Evolutionary conservation across 768 basidiomycete genomes (phyloP), one percentile per base, ranked within the genome.

Genomic region (Pulveroboletus sp.): DNA sequence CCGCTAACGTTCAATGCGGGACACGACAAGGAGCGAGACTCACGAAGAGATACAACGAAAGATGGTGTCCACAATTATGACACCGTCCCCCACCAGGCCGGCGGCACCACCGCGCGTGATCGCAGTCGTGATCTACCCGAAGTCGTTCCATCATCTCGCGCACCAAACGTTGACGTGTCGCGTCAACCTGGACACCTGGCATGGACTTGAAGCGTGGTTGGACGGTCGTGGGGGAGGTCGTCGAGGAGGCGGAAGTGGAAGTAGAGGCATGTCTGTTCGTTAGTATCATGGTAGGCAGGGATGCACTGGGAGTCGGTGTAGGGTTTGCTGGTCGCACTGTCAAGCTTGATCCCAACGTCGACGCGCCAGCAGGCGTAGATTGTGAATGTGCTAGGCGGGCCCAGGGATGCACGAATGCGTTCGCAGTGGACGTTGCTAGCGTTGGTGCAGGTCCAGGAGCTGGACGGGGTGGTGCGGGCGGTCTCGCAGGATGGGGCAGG

Each of bases 81-180:
- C 82, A 83, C 10, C 23, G 42, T 5, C 74, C 77, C 0, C 69
- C 71, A 0, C 79, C 80, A 2, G 60, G 2, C 0, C 72, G 67
- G 32, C 73, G 72, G 22, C 56, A 63, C 81, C 82, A 84, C 1
- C n/a, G 42, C 39, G 64, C 65, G 4, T 73, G 67, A 11, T 51
- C 16, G 49, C 85, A 86, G 3, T 81, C 73, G 57, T 86, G 85
- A 50, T 80, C 74, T 6, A 68, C 63, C 9, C 80, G 64, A 34
- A 86, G 65, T 5, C 68, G 50, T 2, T 70, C 71, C 42, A 68
- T 68, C 55, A 60, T 68, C 35, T 65, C 56, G 12, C 34, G 56
- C 3, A 76, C 63, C 41, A 64, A 54, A 27, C 50, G 50, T 22
- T 56, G 54, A 26, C 61, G 56, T 42, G 9, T 35, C 13, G 38